A percentile compares a stretch with the other conserved stretches of the same genome.
Conservation (phyloP, 805 yeast species). For the Maudiozyma bulderi region DNA sequence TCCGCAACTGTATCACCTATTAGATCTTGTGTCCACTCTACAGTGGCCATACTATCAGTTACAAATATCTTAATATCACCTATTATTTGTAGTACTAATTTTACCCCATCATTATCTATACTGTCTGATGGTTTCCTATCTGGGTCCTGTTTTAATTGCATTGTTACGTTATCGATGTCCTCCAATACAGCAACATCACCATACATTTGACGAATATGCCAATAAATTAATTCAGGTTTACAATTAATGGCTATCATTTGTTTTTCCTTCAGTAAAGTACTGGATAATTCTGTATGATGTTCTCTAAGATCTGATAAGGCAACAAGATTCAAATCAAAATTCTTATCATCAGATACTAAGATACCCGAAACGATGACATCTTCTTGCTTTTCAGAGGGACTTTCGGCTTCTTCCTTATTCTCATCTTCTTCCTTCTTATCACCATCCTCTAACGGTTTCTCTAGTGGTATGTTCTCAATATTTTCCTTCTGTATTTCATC, state of each 20-base stretch:
- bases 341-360: conserved; percentile 64
- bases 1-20: conserved; percentile 93
- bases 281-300: conserved; percentile 67
- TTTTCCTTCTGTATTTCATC: conserved; percentile 34
- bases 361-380: conserved; percentile 60
- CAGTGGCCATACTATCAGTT: conserved; percentile 42
- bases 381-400: conserved; percentile 22
- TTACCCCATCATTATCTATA: conserved; percentile 22
- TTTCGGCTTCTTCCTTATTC: conserved; percentile 29
- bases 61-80: conserved; percentile 47
- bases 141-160: conserved; percentile 27
- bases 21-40: conserved; percentile 86
- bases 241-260: conserved; percentile 75
- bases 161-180: conserved; percentile 39
- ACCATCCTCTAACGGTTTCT: conserved; percentile 1
- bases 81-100: conserved; percentile 50
- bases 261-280: conserved; percentile 74
- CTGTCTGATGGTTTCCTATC: conserved; percentile 18
- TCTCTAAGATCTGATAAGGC: conserved; percentile 84
- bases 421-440: conserved; percentile 13
- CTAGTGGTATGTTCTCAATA: conserved; percentile 9
- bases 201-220: conserved; percentile 95
- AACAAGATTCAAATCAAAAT: conserved; percentile 76
- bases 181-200: conserved; percentile 61
- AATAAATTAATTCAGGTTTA: conserved; percentile 65